phyloP scores from a whole-genome alignment of 2,329 filamentous ascomycete species.

The Trichoderma harzianum region DNA sequence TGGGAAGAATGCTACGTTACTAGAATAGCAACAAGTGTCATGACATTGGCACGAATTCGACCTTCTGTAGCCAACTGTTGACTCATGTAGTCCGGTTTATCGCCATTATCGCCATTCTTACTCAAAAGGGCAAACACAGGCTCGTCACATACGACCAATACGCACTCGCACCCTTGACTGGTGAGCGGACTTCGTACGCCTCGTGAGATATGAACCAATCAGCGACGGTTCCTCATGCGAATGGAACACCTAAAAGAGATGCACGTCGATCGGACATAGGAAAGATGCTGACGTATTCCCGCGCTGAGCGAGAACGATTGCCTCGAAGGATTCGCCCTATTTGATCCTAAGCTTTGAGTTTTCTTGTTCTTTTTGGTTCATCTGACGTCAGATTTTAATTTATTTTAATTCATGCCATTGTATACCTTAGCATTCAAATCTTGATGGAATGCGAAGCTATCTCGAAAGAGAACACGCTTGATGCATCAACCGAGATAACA shows the following conservation, averaged over 20 bases:
- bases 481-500: not conserved
- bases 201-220: not conserved
- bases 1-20: not conserved
- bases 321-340: not conserved
- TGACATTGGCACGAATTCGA: not conserved
- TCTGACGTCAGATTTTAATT: not conserved
- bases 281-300: not conserved
- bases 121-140: not conserved
- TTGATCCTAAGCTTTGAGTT: not conserved
- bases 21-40: not conserved
- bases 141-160: not conserved
- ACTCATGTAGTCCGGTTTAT: not conserved
- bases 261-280: not conserved
- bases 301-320: not conserved
- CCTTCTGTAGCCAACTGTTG: not conserved
- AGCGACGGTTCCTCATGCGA: not conserved
- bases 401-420: not conserved
- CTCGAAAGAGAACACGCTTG: not conserved
- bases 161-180: not conserved
- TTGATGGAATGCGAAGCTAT: not conserved
- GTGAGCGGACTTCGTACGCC: not conserved
- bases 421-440: not conserved
- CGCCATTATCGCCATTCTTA: not conserved
- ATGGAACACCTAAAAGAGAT: not conserved
- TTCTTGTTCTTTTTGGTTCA: not conserved